Evolutionary conservation across 2,329 filamentous ascomycete genomes (phyloP), one percentile per base, ranked within the genome.

Genomic region (Pseudogymnoascus sp.): DNA sequence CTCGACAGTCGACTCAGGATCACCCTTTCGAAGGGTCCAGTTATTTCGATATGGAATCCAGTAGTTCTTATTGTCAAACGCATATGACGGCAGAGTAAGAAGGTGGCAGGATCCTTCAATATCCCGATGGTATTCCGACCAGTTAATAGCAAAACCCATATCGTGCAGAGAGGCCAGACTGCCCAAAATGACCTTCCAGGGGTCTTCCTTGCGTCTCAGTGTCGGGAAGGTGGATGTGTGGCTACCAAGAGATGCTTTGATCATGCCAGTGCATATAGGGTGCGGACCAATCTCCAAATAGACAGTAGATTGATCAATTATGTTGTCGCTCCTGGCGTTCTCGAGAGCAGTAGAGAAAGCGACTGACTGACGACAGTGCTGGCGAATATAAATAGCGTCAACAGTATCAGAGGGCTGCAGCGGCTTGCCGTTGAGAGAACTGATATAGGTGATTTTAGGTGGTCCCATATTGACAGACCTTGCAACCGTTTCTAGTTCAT

Each of bases 231-330:
- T 60, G 60, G 28, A 62, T 50, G 47, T 65, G 63, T 62, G 67
- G 8, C 75, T 72, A 18, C 81, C 81, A 60, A 88, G 79, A 7
- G 81, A 83, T 8, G 82, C 79, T 75, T 86, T 87, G 66, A 89
- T 80, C 79, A 90, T 85, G 62, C 80, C 81, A 47, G 80, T 79
- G 72, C 83, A 87, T 11, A 90, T 81, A 0, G 87, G 86, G 67
- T 89, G 85, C 38, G 87, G 86, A 12, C 88, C 88, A 63, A 90
- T 75, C 71, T 91, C 88, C 59, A 91, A 74, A 82, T 83, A 89
- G 28, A 84, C 79, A 1, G 86, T 88, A 73, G 86, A 83, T 65
- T 85, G 82, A 65, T 86, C 80, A 57, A 89, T 82, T 16, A 79
- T 73, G 63, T 80, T 81, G 12, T 79, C 76, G 57, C 81, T 76